phyloP scores from a whole-genome alignment of 306 rosid genomes.

The Prinsepia uniflora region DNA sequence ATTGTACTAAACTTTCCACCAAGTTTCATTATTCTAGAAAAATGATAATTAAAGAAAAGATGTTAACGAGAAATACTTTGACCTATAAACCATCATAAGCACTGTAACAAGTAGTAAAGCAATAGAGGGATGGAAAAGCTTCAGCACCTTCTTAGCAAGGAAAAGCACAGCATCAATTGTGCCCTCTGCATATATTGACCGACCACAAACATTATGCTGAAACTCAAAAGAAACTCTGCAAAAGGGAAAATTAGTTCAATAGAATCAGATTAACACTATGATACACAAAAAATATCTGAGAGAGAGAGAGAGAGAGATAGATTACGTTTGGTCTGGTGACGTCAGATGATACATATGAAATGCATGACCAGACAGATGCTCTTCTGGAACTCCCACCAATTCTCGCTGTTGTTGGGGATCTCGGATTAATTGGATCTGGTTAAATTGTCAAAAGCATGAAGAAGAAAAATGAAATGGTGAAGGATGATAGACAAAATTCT shows the following conservation, averaged over 20 bases:
- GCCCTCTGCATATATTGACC: slow-evolving; percentile 94
- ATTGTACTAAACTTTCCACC: no score
- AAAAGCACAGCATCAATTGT: slow-evolving; percentile 79
- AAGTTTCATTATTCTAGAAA: neutral
- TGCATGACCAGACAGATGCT: slow-evolving; percentile 79
- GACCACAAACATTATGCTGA: slow-evolving; percentile 94
- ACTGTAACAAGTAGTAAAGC: slow-evolving; percentile 10
- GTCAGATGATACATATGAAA: slow-evolving; percentile 86
- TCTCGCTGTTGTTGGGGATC: slow-evolving; percentile 75
- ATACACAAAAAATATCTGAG: neutral
- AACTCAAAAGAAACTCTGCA: slow-evolving; percentile 93
- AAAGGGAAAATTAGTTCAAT: slow-evolving; percentile 12
- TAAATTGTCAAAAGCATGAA: slow-evolving; percentile 12
- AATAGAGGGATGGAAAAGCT: slow-evolving; percentile 15
- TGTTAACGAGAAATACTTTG: neutral
- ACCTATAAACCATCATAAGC: neutral
- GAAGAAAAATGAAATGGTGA: neutral
- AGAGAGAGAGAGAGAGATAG: slow-evolving; percentile 14
- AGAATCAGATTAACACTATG: neutral
- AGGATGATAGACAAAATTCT: slow-evolving; percentile 10
- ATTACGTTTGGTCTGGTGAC: slow-evolving; percentile 76
- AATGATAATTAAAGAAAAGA: neutral
- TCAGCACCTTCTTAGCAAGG: slow-evolving; percentile 76
- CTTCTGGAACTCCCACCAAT: slow-evolving; percentile 93
- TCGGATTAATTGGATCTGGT: slow-evolving; percentile 71